Conservation (phyloP, 306 rosid species). For the Cicer judaicum region DNA sequence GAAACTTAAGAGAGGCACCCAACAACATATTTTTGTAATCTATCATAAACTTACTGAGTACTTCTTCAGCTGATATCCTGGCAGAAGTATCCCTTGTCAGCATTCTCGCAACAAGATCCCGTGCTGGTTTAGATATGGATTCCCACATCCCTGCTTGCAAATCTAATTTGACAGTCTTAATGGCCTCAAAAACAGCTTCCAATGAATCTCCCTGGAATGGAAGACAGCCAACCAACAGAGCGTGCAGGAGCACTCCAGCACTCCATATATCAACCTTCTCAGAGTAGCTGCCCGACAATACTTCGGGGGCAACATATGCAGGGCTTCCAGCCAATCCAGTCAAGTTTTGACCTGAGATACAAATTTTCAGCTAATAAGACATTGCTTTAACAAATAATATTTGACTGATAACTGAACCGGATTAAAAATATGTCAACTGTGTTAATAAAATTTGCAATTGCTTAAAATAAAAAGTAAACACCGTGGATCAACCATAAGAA, state of each 20-base stretch:
- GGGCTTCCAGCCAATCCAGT: conserved; percentile 99
- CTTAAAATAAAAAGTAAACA: conserved; percentile 5
- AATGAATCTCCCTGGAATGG: conserved; percentile 90
- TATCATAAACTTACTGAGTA: conserved; percentile 72
- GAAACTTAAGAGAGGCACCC: conserved; percentile 14
- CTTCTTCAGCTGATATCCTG: conserved; percentile 96
- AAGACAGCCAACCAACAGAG: conserved; percentile 82
- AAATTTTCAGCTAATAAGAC: conserved; percentile 37
- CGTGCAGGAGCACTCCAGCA: conserved; percentile 95
- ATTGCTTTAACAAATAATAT: conserved; percentile 37
- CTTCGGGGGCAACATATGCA: conserved; percentile 99
- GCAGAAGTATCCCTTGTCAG: conserved; percentile 84
- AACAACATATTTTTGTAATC: conserved; percentile 20
- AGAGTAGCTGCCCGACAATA: conserved; percentile 72
- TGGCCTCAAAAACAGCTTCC: conserved; percentile 92
- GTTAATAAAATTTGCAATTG: conserved; percentile 14
- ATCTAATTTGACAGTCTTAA: conserved; percentile 75
- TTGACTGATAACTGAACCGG: not conserved
- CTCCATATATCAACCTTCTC: conserved; percentile 99
- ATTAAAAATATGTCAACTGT: conserved; percentile 22
- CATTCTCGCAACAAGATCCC: conserved; percentile 94
- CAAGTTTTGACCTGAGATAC: conserved; percentile 79
- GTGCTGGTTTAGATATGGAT: conserved; percentile 82
- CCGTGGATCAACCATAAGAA: conserved; percentile 2
- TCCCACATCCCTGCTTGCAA: conserved; percentile 84